Base-by-base conservation (phyloP, 78 protist species). In the Protostelium mycophagum region DNA sequence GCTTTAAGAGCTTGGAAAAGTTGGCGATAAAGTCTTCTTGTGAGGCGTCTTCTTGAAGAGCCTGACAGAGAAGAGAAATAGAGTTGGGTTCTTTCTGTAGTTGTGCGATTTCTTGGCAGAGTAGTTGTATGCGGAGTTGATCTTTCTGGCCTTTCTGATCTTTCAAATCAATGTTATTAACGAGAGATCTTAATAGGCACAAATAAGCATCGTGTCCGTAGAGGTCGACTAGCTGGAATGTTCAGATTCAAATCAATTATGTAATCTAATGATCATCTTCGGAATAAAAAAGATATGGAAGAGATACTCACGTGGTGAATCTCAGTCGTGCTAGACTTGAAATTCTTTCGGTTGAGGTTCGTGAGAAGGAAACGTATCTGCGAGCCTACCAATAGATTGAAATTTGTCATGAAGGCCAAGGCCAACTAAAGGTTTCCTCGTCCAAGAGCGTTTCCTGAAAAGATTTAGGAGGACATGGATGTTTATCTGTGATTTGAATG, bases 201-300 rank as follows among this genome's bases (percentile, higher is more conserved):
- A 93, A 63, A 73, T 93, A 92, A 37, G 96, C 93, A 87, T 93
- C 94, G 63, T 39, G 63, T 28, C 96, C 96, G 88, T 90, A 93
- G 90, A 88, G 91, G 88, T 86, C 90, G 28, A 87, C 86, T 1
- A 93, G 84, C 96, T 93, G 83, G 28, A 83, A 31, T 0, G 35
- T 84, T 31, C 38, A n/a, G n/a, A n/a, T n/a, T n/a, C n/a, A n/a
- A n/a, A n/a, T n/a, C n/a, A n/a, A n/a, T n/a, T n/a, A n/a, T n/a
- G n/a, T n/a, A n/a, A n/a, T n/a, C n/a, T n/a, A n/a, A n/a, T n/a
- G 28, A 63, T n/a, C n/a, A n/a, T n/a, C n/a, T n/a, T 28, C 83
- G 83, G 83, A 28, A 28, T 23, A 28, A 63, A 23, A 28, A 23
- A 28, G 83, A 28, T 28, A 28, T 28, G 34, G 83, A 23, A 28